A percentile compares a stretch with the other conserved stretches of the same genome.
Conservation (phyloP, 768 basidiomycete genomes). For the Suillus weaverae region DNA sequence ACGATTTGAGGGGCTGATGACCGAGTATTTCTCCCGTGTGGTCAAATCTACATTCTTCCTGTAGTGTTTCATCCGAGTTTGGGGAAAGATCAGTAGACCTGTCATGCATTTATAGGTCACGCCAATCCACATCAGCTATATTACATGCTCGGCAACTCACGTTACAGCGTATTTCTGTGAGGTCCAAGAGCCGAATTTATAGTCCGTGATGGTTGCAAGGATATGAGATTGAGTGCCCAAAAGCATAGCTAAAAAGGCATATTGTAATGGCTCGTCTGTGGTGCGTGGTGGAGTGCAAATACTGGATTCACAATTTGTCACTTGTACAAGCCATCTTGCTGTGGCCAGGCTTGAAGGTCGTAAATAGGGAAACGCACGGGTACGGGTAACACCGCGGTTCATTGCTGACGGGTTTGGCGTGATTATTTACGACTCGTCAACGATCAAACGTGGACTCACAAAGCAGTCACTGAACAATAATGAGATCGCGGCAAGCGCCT, state of each 20-base stretch:
- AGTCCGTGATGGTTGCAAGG: constrained; percentile 15
- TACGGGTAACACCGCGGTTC: too few species aligned
- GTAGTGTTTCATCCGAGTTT: constrained; percentile 71
- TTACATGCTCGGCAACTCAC: constrained; percentile 26
- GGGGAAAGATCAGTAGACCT: constrained; percentile 62
- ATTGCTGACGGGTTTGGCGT: too few species aligned
- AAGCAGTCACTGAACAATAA: constrained; percentile 11
- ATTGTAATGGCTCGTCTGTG: constrained; percentile 19
- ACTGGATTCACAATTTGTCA: constrained; percentile 35
- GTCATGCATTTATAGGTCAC: constrained; percentile 63
- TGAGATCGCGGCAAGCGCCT: constrained; percentile 27
- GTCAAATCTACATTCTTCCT: constrained; percentile 61
- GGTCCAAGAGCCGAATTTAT: constrained; percentile 17
- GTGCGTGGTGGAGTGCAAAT: constrained; percentile 28
- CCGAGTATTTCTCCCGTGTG: constrained; percentile 45
- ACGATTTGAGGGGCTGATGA: not conserved
- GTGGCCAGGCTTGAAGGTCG: constrained; percentile 20
- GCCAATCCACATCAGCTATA: not conserved
- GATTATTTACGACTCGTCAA: constrained; percentile 12
- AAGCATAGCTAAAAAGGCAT: constrained; percentile 10
- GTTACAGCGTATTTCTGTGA: constrained; percentile 46
- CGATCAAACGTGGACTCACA: constrained; percentile 23
- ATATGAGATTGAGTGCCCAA: not conserved
- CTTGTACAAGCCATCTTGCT: constrained; percentile 21
- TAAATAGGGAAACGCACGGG: not conserved